Evolutionary conservation across 1,284 basidiomycete species (phyloP).

Genomic region (Malassezia equina): DNA sequence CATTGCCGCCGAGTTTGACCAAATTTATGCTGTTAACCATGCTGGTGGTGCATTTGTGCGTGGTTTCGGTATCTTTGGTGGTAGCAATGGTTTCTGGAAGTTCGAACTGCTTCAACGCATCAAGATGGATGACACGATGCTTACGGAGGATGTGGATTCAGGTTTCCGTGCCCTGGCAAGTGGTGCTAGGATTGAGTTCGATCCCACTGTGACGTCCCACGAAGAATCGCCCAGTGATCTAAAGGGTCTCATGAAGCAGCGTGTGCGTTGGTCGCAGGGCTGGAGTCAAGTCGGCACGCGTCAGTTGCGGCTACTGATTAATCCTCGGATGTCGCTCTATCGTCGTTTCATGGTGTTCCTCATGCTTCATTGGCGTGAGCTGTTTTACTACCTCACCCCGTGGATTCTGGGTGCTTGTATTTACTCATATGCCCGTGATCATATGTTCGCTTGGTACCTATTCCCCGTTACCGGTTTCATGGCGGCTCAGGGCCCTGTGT

Average conservation of each 20-base stretch:
- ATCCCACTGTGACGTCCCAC: conserved; percentile 33
- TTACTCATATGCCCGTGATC: not conserved
- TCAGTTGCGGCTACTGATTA: conserved; percentile 12
- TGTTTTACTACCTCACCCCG: not conserved
- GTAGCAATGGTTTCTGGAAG: conserved; percentile 42
- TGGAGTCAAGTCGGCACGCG: conserved; percentile 40
- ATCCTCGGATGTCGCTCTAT: not conserved
- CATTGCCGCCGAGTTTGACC: conserved; percentile 37
- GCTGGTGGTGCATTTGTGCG: conserved; percentile 32
- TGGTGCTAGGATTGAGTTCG: conserved; percentile 37
- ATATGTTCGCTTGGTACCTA: not conserved
- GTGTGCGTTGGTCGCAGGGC: conserved; percentile 38
- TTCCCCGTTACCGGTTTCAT: not conserved
- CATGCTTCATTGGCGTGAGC: conserved; percentile 1
- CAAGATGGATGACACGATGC: conserved; percentile 36
- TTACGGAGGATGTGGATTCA: conserved; percentile 42
- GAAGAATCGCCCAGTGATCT: conserved; percentile 35
- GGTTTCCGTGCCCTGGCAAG: conserved; percentile 37
- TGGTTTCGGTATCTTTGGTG: conserved; percentile 38
- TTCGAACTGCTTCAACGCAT: conserved; percentile 29
- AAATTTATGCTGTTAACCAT: conserved; percentile 39
- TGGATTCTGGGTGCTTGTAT: not conserved
- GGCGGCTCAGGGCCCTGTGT: not conserved
- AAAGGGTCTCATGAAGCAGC: conserved; percentile 29
- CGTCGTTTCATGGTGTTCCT: not conserved